These are phyloP conservation scores for Dioszegia crocea DNA, from an alignment of 768 basidiomycete species.

Conservation along the genomic window DNA sequence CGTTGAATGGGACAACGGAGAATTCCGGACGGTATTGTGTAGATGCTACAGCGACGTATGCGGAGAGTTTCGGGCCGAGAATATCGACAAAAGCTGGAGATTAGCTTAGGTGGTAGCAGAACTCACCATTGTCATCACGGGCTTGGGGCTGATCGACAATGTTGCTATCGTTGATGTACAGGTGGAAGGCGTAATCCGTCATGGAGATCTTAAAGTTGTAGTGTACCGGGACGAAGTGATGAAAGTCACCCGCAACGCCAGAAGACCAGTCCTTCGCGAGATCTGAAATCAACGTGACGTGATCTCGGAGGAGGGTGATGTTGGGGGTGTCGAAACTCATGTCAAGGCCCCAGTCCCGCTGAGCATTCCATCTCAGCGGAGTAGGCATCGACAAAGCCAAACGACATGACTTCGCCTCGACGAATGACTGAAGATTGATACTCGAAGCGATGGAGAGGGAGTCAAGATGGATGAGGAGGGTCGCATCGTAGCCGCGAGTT, in stretches of 20 bases:
- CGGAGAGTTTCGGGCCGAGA: slow-evolving; percentile 59
- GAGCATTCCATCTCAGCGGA: slow-evolving; percentile 75
- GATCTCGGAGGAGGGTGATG: slow-evolving; percentile 79
- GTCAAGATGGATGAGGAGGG: slow-evolving; percentile 76
- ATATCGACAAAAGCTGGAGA: slow-evolving; percentile 63
- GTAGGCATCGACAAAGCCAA: slow-evolving; percentile 58
- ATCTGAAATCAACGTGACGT: slow-evolving; percentile 89
- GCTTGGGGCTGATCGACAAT: slow-evolving; percentile 84
- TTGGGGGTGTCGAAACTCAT: slow-evolving; percentile 67
- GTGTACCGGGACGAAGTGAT: slow-evolving; percentile 75
- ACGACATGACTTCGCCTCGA: slow-evolving; percentile 71
- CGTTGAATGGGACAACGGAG: slow-evolving; percentile 62
- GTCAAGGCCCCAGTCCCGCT: slow-evolving; percentile 74
- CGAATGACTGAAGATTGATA: slow-evolving; percentile 77
- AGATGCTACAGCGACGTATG: slow-evolving; percentile 60
- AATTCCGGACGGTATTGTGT: slow-evolving; percentile 68
- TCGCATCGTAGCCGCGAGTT: slow-evolving; percentile 69
- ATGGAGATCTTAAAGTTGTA: slow-evolving; percentile 70
- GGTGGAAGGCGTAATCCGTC: slow-evolving; percentile 68
- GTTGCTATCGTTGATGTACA: slow-evolving; percentile 92
- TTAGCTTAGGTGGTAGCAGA: slow-evolving; percentile 45
- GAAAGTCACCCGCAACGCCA: slow-evolving; percentile 72
- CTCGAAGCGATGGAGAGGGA: slow-evolving; percentile 73
- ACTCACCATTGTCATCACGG: slow-evolving; percentile 75
- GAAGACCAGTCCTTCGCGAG: slow-evolving; percentile 87